Evolutionary conservation across 1,139 yeast species (phyloP).

Genomic region (Nadsonia starkeyi-henricii): DNA sequence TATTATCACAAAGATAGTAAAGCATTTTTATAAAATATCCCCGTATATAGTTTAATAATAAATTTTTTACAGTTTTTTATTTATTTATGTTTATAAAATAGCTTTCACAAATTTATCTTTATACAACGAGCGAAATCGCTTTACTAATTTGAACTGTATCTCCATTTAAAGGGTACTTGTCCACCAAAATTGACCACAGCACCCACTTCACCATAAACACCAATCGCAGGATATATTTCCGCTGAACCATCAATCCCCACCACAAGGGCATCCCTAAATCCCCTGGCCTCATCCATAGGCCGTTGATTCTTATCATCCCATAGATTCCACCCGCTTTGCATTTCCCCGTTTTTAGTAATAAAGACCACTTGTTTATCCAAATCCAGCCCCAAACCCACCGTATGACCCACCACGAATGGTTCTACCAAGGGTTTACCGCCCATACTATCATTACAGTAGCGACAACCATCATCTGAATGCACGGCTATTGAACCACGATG

Average conservation of each 20-base stretch:
- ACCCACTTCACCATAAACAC: slow-evolving; percentile 18
- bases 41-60: too few relatives aligned
- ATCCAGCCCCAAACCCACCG: slow-evolving; percentile 18
- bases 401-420: slow-evolving; percentile 15
- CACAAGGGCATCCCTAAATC: slow-evolving; percentile 14
- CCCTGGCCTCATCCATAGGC: slow-evolving; percentile 12
- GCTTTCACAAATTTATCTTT: too few relatives aligned
- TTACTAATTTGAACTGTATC: too few relatives aligned
- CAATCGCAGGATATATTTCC: slow-evolving; percentile 19
- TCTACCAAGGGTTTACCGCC: slow-evolving; percentile 15
- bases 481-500: slow-evolving; percentile 20
- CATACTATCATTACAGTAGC: slow-evolving; percentile 17
- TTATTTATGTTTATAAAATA: too few relatives aligned
- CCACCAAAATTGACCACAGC: slow-evolving; percentile 14
- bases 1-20: too few relatives aligned
- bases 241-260: slow-evolving; percentile 15
- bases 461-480: slow-evolving; percentile 20
- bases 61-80: too few relatives aligned
- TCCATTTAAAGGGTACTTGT: neutral
- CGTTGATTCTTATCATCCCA: slow-evolving; percentile 10
- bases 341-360: slow-evolving; percentile 14
- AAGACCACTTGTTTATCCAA: slow-evolving; percentile 12
- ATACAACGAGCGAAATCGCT: too few relatives aligned
- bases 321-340: slow-evolving; percentile 16
- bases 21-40: too few relatives aligned